phyloP scores from a whole-genome alignment of 148 eudicot species.

The Amaranthus palmeri region DNA sequence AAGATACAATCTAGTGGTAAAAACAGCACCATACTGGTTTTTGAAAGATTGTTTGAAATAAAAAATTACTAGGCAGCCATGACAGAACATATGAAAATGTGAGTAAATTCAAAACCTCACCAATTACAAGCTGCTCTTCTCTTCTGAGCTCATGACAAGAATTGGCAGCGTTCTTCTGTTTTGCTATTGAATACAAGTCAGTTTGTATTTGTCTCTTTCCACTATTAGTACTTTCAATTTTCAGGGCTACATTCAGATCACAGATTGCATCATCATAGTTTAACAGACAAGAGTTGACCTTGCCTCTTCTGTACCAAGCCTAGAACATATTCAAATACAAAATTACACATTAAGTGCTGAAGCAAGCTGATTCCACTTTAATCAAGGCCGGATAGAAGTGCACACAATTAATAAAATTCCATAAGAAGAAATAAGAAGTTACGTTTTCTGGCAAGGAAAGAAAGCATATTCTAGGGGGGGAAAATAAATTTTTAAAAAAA shows the following conservation, averaged over 20 bases:
- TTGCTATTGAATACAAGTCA: conserved; percentile 41
- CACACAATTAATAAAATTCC: no score
- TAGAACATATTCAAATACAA: conserved; percentile 23
- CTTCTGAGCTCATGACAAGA: conserved; percentile 23
- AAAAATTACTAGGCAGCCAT: conserved; percentile 1
- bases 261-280: conserved; percentile 52
- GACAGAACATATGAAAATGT: not conserved
- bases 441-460: no score
- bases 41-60: not conserved
- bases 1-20: not conserved
- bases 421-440: no score
- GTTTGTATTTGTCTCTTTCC: conserved; percentile 70
- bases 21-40: not conserved
- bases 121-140: conserved; percentile 23
- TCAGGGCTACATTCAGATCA: conserved; percentile 52
- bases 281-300: conserved; percentile 61
- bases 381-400: not conserved
- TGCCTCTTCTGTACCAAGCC: conserved; percentile 98
- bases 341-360: not conserved
- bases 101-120: conserved; percentile 26
- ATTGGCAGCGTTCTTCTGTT: conserved; percentile 19
- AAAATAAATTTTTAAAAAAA: no score
- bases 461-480: no score
- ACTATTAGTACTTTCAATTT: conserved; percentile 51
- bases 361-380: not conserved